These are phyloP conservation scores for Xylaria sp. DNA, from an alignment of 2,329 filamentous ascomycete genomes.

Conservation along the genomic window DNA sequence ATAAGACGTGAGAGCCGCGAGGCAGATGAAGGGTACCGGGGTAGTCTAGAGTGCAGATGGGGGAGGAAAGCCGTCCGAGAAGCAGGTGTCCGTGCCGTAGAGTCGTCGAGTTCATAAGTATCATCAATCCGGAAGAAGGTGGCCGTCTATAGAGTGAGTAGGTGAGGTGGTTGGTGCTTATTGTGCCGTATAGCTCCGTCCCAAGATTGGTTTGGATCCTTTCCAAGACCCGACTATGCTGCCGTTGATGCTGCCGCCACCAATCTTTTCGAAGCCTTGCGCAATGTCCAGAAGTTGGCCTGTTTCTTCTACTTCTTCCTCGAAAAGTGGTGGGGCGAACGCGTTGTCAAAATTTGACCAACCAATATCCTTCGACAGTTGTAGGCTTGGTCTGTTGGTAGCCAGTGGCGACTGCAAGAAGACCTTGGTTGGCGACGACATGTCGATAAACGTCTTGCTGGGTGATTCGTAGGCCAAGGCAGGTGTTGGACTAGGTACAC, in stretches of 20 bases:
- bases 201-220: conserved; percentile 49
- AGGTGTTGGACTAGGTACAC: conserved; percentile 56
- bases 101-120: conserved; percentile 37
- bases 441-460: conserved; percentile 65
- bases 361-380: conserved; percentile 52
- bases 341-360: conserved; percentile 61
- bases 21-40: conserved; percentile 40
- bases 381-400: conserved; percentile 51
- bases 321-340: conserved; percentile 64
- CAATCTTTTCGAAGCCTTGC: conserved; percentile 81
- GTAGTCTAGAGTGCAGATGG: conserved; percentile 29
- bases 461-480: conserved; percentile 62
- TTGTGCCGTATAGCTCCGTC: conserved; percentile 51
- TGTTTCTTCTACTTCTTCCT: conserved; percentile 63
- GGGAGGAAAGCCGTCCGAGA: conserved; percentile 11
- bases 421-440: conserved; percentile 66
- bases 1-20: conserved; percentile 49
- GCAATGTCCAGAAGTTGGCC: conserved; percentile 72
- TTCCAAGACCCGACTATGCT: conserved; percentile 47
- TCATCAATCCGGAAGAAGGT: conserved; percentile 43
- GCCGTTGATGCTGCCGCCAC: conserved; percentile 52
- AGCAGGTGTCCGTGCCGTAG: conserved; percentile 24
- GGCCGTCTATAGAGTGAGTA: conserved; percentile 24
- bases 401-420: conserved; percentile 55
- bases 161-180: conserved; percentile 10